Percentiles rank a stretch among this genome's conserved stretches.
These are phyloP conservation scores for Saccharum officinarum DNA, from an alignment of 176 grass and related monocot genomes.

Conservation along the genomic window DNA sequence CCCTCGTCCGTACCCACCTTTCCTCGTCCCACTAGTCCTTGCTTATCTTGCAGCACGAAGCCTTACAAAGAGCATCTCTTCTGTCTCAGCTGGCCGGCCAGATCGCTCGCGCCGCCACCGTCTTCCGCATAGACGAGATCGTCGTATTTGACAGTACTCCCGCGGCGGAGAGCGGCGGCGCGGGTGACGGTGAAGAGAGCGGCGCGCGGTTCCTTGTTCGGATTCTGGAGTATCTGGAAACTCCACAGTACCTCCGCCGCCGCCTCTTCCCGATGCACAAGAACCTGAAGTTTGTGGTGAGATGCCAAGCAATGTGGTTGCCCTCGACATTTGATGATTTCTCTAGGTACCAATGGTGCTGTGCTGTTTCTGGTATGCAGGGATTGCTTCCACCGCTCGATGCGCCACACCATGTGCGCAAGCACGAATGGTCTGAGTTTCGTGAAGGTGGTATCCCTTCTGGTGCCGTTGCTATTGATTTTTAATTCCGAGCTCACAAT, in stretches of 20 bases:
- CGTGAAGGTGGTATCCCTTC: conserved; percentile 75
- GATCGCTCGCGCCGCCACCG: conserved; percentile 77
- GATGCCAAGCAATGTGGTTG: conserved; percentile 31
- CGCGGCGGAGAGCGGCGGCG: not conserved
- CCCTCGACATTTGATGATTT: not conserved
- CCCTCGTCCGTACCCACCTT: conserved; percentile 56
- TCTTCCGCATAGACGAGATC: conserved; percentile 93
- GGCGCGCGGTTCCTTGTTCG: conserved; percentile 77
- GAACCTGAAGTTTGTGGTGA: conserved; percentile 94
- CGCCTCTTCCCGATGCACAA: conserved; percentile 91
- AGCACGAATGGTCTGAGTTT: conserved; percentile 89
- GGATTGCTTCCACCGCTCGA: conserved; percentile 94
- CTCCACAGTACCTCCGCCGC: conserved; percentile 86
- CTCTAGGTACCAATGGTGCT: conserved; percentile 6
- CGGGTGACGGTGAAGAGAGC: conserved; percentile 44
- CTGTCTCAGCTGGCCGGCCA: conserved; percentile 82
- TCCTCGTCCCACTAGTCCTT: not conserved
- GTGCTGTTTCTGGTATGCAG: conserved; percentile 38
- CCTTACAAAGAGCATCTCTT: conserved; percentile 5
- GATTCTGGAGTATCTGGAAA: conserved; percentile 81
- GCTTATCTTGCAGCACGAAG: not conserved
- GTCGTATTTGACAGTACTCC: conserved; percentile 75
- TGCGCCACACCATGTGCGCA: conserved; percentile 89
- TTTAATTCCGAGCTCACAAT: not conserved
- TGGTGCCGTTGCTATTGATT: not conserved